Base-by-base conservation (phyloP, 1,139 yeast genomes). In the Yamadazyma pseudoaaseri region DNA sequence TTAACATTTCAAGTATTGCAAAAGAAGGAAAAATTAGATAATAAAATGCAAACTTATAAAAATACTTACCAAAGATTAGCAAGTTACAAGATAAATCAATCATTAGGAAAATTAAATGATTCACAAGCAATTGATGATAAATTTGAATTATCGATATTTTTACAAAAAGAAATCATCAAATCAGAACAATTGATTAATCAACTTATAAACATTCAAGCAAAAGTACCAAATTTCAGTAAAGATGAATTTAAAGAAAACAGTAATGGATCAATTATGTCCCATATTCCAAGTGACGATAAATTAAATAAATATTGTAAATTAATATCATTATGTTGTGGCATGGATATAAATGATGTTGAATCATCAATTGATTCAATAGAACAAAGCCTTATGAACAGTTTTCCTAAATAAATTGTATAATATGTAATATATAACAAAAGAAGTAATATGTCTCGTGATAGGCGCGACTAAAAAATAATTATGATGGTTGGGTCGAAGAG, bases 281-380 rank as follows among this genome's bases (percentile, higher is more conserved):
- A 48, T 31, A 62, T 56, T 39, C 58, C 69, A 2, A 43, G 47
- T 9, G 60, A 60, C 20, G 73, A 67, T 42, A 60, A 55, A 33
- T 53, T 70, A 30, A 57, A 57, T 48, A 70, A 70, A 43, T 70
- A 70, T 43, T 65, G 72, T 43, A 62, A 59, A 42, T 53, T 70
- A 38, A 64, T 70, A 13, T 62, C 74, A 12, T 48, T 65, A 27
- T 67, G 74, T 44, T 69, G 74, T 41, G 75, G 73, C 13, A 65
- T 70, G 73, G 52, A 62, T 35, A 47, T 64, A 34, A 52, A 52
- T 25, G 74, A 69, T 27, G 72, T 68, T 25, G 73, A 69, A 38
- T 49, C 48, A 20, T 60, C 69, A 16, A 69, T 70, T 34, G 73
- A 70, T 41, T 53, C 65, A 40, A 67, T 70, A 25, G 76, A 70